These are phyloP conservation scores for Gracilaria gracilis DNA, from an alignment of 23 red algal species.

Conservation along the genomic window DNA sequence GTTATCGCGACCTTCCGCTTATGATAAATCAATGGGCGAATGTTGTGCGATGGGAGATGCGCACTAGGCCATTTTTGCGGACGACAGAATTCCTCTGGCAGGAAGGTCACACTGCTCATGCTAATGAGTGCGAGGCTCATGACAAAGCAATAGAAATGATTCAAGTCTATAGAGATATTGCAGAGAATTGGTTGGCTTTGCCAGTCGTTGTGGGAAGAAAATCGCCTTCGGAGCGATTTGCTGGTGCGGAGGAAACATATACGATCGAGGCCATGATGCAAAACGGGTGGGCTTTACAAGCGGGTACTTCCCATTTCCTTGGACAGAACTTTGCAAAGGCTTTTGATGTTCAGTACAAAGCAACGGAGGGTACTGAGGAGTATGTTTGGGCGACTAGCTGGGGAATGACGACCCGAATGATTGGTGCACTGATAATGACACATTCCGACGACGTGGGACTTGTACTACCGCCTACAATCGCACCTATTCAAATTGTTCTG, in stretches of 20 bases:
- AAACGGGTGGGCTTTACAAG: constrained; percentile 99
- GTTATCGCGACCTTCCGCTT: constrained; percentile 94
- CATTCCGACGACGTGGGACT: constrained; percentile 96
- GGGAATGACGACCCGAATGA: constrained; percentile 94
- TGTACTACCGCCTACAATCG: constrained; percentile 86
- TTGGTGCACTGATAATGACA: constrained; percentile 98
- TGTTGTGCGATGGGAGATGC: constrained; percentile 97
- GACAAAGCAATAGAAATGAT: constrained; percentile 91
- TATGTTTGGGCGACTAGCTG: constrained; percentile 91
- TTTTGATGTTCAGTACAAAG: constrained; percentile 90
- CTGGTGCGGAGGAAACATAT: constrained; percentile 94
- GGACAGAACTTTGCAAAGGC: constrained; percentile 95
- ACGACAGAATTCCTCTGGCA: constrained; percentile 99
- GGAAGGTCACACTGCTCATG: constrained; percentile 98
- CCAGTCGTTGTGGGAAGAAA: constrained; percentile 89
- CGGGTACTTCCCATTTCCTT: constrained; percentile 93
- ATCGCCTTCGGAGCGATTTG: constrained; percentile 88
- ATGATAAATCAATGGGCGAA: constrained; percentile 98
- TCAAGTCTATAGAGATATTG: constrained; percentile 76
- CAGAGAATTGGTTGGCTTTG: constrained; percentile 82
- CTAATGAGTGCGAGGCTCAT: constrained; percentile 72
- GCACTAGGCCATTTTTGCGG: constrained; percentile 97
- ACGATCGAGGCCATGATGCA: constrained; percentile 98
- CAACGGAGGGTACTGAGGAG: constrained; percentile 47
- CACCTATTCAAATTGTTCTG: constrained; percentile 90